These are phyloP conservation scores for Narthecium ossifragum DNA, from an alignment of 106 monocot species.

Conservation along the genomic window DNA sequence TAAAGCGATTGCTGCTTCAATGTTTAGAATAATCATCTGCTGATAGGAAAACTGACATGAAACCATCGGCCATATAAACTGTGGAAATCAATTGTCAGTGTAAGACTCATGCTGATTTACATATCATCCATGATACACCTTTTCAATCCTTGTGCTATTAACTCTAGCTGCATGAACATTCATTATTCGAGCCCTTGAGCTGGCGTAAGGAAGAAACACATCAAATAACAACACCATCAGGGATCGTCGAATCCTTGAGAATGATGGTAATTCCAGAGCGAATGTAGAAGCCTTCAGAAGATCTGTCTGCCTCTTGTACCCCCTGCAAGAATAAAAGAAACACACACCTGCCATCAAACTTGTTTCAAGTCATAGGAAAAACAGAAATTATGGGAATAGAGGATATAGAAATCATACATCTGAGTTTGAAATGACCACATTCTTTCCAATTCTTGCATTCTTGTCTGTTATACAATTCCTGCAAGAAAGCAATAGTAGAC, in stretches of 20 bases:
- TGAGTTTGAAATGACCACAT: conserved; percentile 52
- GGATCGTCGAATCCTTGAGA: conserved; percentile 51
- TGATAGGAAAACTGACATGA: too few species aligned
- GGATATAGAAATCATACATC: conserved; percentile 27
- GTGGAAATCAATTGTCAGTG: too few species aligned
- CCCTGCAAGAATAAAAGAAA: conserved; percentile 20
- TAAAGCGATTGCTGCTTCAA: too few species aligned
- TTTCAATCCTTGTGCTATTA: too few species aligned
- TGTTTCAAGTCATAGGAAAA: background rate
- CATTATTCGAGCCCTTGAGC: too few species aligned
- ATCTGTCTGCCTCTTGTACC: conserved; percentile 50
- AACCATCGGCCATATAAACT: too few species aligned
- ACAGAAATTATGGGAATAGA: background rate
- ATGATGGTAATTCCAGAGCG: conserved; percentile 49
- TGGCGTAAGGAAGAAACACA: background rate
- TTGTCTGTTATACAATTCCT: conserved; percentile 76
- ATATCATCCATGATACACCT: too few species aligned
- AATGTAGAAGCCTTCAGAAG: conserved; percentile 60
- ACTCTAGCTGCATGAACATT: too few species aligned
- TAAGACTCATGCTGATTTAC: too few species aligned
- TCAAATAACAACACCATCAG: conserved; percentile 49
- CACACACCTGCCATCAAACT: background rate
- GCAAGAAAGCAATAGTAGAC: conserved; percentile 2
- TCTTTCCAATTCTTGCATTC: conserved; percentile 74
- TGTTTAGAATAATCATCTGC: too few species aligned